phyloP scores from a whole-genome alignment of 1,284 basidiomycete genomes.

The Sutorius eximius region DNA sequence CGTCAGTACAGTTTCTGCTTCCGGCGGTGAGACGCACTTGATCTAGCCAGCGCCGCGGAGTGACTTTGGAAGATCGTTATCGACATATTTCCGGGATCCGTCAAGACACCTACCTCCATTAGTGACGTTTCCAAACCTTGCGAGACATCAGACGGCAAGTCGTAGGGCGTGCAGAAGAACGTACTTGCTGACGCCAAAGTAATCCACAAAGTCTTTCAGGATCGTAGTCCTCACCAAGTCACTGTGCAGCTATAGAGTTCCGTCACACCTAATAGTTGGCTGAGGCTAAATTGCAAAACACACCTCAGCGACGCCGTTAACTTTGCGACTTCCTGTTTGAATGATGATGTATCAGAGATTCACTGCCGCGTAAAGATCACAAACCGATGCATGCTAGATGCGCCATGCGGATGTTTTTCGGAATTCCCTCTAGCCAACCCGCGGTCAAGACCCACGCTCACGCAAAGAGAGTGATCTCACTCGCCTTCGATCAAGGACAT shows the following conservation, averaged over 20 bases:
- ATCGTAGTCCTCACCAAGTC: conserved; percentile 77
- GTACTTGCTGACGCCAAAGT: conserved; percentile 75
- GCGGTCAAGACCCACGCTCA: not conserved
- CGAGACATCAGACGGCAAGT: conserved; percentile 13
- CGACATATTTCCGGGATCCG: conserved; percentile 13
- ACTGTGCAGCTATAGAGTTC: conserved; percentile 57
- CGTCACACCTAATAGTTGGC: not conserved
- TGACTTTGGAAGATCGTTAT: conserved; percentile 47
- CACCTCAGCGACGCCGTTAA: conserved; percentile 95
- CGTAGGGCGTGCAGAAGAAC: conserved; percentile 21
- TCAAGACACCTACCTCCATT: conserved; percentile 69
- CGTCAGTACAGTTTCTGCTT: conserved; percentile 6
- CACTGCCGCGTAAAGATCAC: conserved; percentile 14
- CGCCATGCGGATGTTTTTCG: conserved; percentile 88
- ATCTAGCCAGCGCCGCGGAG: conserved; percentile 86
- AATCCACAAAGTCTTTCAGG: conserved; percentile 89
- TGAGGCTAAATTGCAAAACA: conserved; percentile 2
- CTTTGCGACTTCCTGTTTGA: conserved; percentile 68
- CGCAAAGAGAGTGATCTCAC: not conserved
- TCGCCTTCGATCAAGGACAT: conserved; percentile 90
- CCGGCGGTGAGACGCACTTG: conserved; percentile 42
- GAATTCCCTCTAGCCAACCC: conserved; percentile 64
- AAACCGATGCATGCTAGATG: conserved; percentile 74
- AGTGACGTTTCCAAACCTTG: conserved; percentile 76
- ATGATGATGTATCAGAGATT: not conserved